Evolutionary conservation across 177 flowering plant species (phyloP), one percentile per base, ranked within the genome.

Genomic region (Vitis hybrid): DNA sequence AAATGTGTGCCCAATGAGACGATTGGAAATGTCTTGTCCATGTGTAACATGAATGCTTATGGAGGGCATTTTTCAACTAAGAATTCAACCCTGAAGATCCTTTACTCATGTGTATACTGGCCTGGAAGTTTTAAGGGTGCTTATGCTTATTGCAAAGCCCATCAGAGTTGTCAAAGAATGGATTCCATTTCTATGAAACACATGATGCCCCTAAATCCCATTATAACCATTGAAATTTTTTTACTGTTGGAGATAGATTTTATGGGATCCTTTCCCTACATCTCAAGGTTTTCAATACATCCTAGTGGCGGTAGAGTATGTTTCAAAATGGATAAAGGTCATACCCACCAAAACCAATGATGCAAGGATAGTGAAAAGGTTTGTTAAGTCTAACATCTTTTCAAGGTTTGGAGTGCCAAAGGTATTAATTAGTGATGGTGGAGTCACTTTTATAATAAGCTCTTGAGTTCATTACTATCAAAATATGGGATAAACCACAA

Each of bases 51-150:
- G 1, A 14, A 22, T 26, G 66, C 67, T 50, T 70, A 55, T 59
- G 66, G 77, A 14, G 77, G 74, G 1, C 71, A 73, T 15, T 68
- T 68, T 26, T 68, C 50, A 31, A 12, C 65, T 2, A 57, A 58
- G 7, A 66, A 15, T 14, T 61, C 68, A 19, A 48, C 63, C 1
- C 2, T 12, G 2, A 74, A 69, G 34, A 61, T 70, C 0, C 12
- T 74, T 5, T 55, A 73, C 29, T 26, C 29, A 26, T 26, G 29
- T 26, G 29, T 2, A 26, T 26, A 26, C 29, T 26, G 29, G 29
- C 29, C 29, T 26, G 29, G 29, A 26, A 26, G 0, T 26, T 26
- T 26, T 26, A 26, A 26, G 29, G 29, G 22, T 68, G 66, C 71
- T 2, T 7, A 52, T 2, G 2, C 2, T 2, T 61, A 48, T 61